Conservation (phyloP, 2,329 filamentous ascomycete genomes). For the Venturia carpophila region DNA sequence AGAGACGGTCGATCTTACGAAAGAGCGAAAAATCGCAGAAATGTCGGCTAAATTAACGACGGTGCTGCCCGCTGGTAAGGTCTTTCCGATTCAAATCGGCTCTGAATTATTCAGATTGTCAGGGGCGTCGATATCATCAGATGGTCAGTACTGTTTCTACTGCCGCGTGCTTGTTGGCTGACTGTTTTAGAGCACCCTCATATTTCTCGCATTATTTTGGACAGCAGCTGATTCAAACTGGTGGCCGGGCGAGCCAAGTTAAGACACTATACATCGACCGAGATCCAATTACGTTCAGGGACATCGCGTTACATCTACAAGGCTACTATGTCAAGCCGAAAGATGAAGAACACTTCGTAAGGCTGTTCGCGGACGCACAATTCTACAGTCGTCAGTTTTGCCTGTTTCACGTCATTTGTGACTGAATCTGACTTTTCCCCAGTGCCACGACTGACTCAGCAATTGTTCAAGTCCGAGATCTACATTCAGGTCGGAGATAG, state of each 20-base stretch:
- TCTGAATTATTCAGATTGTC: slow-evolving; percentile 61
- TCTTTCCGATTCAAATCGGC: slow-evolving; percentile 64
- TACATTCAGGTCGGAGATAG: slow-evolving; percentile 83
- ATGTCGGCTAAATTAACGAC: slow-evolving; percentile 25
- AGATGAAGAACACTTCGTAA: slow-evolving; percentile 82
- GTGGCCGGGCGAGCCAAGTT: slow-evolving; percentile 51
- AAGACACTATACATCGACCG: slow-evolving; percentile 91
- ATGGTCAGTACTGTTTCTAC: slow-evolving; percentile 50
- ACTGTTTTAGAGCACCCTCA: slow-evolving; percentile 68
- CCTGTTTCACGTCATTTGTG: slow-evolving; percentile 15
- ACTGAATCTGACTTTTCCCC: slow-evolving; percentile 20
- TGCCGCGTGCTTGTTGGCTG: slow-evolving; percentile 29
- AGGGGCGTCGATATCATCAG: slow-evolving; percentile 61
- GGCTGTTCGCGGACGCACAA: slow-evolving; percentile 86
- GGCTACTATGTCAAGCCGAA: slow-evolving; percentile 77
- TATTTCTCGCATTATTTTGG: slow-evolving; percentile 95
- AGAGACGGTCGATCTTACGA: slow-evolving; percentile 23
- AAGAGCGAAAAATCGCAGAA: slow-evolving; percentile 28
- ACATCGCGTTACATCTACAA: slow-evolving; percentile 85
- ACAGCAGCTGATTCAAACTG: slow-evolving; percentile 63
- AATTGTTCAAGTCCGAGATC: slow-evolving; percentile 84
- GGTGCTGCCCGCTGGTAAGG: slow-evolving; percentile 60
- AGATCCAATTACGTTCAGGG: slow-evolving; percentile 78
- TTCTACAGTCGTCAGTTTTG: slow-evolving; percentile 69
- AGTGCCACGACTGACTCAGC: slow-evolving; percentile 84